Evolutionary conservation across 2,329 filamentous ascomycete species (phyloP), one percentile per base, ranked within the genome.

Genomic region (Davidsoniella eucalypti): DNA sequence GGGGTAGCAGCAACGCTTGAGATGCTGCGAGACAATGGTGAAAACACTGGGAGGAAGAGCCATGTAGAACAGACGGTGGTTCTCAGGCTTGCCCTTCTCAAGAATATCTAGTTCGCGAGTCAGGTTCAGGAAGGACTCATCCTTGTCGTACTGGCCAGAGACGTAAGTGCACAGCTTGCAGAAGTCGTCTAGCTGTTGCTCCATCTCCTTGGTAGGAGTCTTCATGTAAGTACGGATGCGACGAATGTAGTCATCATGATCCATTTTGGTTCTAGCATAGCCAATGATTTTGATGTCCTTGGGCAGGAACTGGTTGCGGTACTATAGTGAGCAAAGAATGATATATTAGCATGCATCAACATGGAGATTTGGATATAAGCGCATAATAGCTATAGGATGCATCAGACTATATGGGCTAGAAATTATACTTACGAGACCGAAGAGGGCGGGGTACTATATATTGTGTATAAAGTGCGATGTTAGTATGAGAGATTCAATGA

Each of bases 181-280:
- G 70, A 98, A 98, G 53, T 92, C 83, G 55, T 92, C 79, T 54
- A 98, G 75, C 66, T 96, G 88, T 69, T 94, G 83, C 72, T 98
- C 88, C 58, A 93, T 81, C 60, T 96, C 92, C 73, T 94, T 94
- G 58, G 90, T 95, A 14, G 92, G 92, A 14, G 88, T 92, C 78
- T 98, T 96, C 73, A 98, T 98, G 72, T 95, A 93, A 54, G 87
- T 94, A 70, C 84, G 90, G 68, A 98, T 87, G 58, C 92, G 80
- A 69, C 82, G 85, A 64, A 96, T 76, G 72, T 85, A 96, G 67
- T 98, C 92, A 56, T 87, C 81, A 62, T 90, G 87, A 70, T 96
- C 88, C 92, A 98, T 98, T 75, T 95, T 95, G 60, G 92, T 98
- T 65, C 92, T 82, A 61, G 92, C 92, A 86, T 98, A 98, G 72